Base-by-base conservation (phyloP, 345 rosid genomes). In the Euphorbia pulcherrima region DNA sequence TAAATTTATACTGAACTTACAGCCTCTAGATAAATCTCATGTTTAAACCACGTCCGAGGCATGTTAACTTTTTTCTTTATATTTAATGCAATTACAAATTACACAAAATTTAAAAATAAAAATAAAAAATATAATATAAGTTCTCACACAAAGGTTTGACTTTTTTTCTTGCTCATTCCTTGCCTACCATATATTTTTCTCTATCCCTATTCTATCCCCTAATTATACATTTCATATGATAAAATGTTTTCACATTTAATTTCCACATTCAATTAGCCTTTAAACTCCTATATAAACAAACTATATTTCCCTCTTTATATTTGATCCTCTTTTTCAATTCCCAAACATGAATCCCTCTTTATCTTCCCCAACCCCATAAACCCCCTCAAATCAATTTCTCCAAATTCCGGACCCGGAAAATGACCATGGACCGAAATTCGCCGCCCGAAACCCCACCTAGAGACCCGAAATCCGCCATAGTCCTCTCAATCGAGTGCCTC, bases 401-500 rank as follows among this genome's bases (percentile, higher is more conserved):
- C 44, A n/a, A 30, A 53, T 16, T 40, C 57, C 58, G 13, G 55
- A 20, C 70, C 69, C 72, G 67, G 17, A 65, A 70, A 60, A 56
- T 78, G 79, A 71, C 71, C 76, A 76, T 81, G 90, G 90, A 85
- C 72, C 81, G 87, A 41, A 67, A 72, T 57, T 52, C 72, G 6
- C 82, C 80, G 30, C 72, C 85, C 17, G 90, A 86, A 26, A 40
- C 81, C 16, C 52, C 54, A 0, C 0, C 64, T 27, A 39, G 71
- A 37, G 81, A 68, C 71, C 35, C 78, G 13, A 83, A 79, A 55
- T 80, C 86, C 47, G 20, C 70, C 28, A 16, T 54, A 1, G 90
- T 89, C 10, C 87, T 89, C 64, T 88, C 99, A 14, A 86, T 94
- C 77, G 99, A 90, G 18, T 90, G 97, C 62, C 84, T 94, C 0